A percentile compares a stretch with the other conserved stretches of the same genome.
Evolutionary conservation across 1,139 yeast species (phyloP).

Genomic region (Entelexis paramagnoliae): DNA sequence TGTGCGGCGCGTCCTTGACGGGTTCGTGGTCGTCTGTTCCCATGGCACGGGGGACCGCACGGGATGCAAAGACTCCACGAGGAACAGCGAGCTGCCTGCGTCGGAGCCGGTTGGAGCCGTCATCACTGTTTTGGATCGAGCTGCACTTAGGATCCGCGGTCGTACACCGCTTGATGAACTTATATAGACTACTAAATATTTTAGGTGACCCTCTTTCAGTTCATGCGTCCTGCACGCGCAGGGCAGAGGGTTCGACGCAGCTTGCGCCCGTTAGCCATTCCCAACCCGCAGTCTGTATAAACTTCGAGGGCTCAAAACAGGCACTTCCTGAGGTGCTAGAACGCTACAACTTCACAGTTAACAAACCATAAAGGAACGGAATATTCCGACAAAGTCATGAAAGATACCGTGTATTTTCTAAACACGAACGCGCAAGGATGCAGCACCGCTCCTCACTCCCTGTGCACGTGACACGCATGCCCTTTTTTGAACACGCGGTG

Average conservation of each 20-base stretch:
- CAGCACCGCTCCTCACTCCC: neutral
- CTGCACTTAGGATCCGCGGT: neutral
- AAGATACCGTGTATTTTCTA: neutral
- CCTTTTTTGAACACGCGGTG: no score
- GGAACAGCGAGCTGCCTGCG: constrained; percentile 8
- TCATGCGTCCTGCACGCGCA: neutral
- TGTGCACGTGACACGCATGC: neutral
- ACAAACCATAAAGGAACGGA: no score
- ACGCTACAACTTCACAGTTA: no score
- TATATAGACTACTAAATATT: neutral
- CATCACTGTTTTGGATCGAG: neutral
- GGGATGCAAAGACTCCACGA: constrained; percentile 19
- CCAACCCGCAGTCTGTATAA: neutral
- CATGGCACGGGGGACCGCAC: constrained; percentile 19
- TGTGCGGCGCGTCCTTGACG: neutral
- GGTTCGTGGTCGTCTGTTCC: neutral
- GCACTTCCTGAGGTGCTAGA: neutral
- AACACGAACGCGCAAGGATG: neutral
- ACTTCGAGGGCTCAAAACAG: neutral
- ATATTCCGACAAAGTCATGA: neutral
- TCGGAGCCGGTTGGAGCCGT: neutral
- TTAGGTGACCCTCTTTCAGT: neutral
- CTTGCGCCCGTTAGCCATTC: neutral
- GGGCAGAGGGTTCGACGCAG: neutral
- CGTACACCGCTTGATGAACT: no score